Evolutionary conservation across 1,284 basidiomycete species (phyloP).

Genomic region (Hemileia vastatrix): DNA sequence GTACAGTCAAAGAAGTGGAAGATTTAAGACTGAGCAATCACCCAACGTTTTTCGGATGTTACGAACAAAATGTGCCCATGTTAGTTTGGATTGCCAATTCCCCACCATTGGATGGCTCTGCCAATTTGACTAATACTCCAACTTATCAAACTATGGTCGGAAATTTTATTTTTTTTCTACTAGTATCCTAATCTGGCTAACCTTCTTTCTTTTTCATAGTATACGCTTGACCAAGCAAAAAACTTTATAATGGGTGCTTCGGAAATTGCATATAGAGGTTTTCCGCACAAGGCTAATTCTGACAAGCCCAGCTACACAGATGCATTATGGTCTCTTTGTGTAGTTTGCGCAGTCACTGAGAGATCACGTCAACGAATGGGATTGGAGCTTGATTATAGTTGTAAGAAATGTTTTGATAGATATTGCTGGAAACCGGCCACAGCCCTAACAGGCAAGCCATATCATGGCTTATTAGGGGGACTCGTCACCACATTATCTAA

Average conservation of each 20-base stretch:
- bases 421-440: conserved; percentile 19
- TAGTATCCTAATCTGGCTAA: too few relatives aligned
- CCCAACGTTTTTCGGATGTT: conserved; percentile 15
- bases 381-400: neutral
- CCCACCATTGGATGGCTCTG: conserved; percentile 10
- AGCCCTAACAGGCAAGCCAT: too few relatives aligned
- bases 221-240: neutral
- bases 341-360: conserved; percentile 15
- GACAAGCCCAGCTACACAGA: conserved; percentile 4
- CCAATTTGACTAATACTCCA: conserved; percentile 9
- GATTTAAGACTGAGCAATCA: conserved; percentile 10
- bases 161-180: too few relatives aligned
- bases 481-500: too few relatives aligned
- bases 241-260: conserved; percentile 9
- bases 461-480: too few relatives aligned
- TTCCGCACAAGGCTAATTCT: neutral
- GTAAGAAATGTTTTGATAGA: conserved; percentile 13
- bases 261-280: conserved; percentile 16
- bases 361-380: conserved; percentile 3
- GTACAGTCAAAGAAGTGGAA: neutral
- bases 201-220: neutral
- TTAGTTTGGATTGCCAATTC: conserved; percentile 19
- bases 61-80: neutral
- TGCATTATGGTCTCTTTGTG: conserved; percentile 16
- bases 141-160: conserved; percentile 7